Base-by-base conservation (phyloP, 495 filamentous ascomycete species). In the Pyronema domesticum region DNA sequence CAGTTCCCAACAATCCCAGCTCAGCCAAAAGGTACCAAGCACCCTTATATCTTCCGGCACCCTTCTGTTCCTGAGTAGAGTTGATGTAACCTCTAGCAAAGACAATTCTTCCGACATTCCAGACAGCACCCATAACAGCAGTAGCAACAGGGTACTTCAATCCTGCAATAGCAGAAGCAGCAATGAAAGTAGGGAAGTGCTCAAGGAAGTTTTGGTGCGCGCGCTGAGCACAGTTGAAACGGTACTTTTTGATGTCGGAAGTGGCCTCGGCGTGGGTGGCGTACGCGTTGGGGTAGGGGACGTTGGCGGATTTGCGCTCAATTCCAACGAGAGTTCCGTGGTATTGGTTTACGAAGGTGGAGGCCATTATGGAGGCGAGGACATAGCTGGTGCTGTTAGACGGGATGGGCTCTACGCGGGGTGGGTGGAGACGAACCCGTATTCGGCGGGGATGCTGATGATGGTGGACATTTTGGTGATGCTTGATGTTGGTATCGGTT, bases 141-240 rank as follows among this genome's bases (percentile, higher is more conserved):
- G 77, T 73, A 1, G 71, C 59, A 15, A 72, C 56, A 0, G 83
- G 83, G 68, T 77, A 80, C 57, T 73, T 67, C 56, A 80, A 60
- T 35, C 73, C 71, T 14, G 71, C 63, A 17, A 55, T 10, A 9
- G 45, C 45, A 0, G 57, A 55, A 7, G 43, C 70, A 34, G 81
- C 71, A 47, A 82, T 67, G 15, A 69, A 80, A 72, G 30, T 78
- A 71, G 4, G 77, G 60, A 77, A 65, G 64, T 82, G 81, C 68
- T 88, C 83, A 47, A 77, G 71, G 68, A 76, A 85, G 68, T 85
- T 84, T 57, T 68, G 63, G 70, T 88, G 83, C 5, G 82, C 79
- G 51, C 83, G 77, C 67, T 87, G 83, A 40, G 80, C 79, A 61
- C 76, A 74, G 71, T 79, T 73, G 63, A 74, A 73, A 39, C 58